Evolutionary conservation across 768 basidiomycete genomes (phyloP).

Genomic region (Lactarius deliciosus): DNA sequence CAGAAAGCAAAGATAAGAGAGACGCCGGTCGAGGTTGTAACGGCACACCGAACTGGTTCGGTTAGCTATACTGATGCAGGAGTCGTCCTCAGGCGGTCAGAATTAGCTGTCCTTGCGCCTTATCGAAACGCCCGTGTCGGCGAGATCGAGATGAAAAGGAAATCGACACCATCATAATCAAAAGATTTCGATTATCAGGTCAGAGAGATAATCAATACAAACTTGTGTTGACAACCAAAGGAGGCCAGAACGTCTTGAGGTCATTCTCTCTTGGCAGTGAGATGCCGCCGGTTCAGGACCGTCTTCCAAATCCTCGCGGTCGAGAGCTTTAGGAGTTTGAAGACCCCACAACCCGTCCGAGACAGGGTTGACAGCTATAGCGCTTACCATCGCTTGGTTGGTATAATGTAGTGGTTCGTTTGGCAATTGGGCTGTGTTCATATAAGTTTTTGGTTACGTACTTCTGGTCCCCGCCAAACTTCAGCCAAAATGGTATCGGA

Average conservation of each 20-base stretch:
- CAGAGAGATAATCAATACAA: neutral
- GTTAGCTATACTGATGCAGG: neutral
- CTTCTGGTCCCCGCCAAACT: no score
- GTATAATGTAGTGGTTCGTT: no score
- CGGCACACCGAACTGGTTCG: neutral
- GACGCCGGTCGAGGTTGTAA: neutral
- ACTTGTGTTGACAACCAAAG: neutral
- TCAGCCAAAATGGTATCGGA: neutral
- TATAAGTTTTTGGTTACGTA: no score
- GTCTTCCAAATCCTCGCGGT: neutral
- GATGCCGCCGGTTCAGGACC: neutral
- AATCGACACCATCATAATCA: neutral
- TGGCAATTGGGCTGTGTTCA: no score
- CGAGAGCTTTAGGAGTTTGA: neutral
- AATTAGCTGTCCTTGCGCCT: neutral
- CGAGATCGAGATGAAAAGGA: neutral
- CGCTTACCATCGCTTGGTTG: neutral
- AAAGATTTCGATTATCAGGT: neutral
- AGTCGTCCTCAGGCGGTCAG: neutral
- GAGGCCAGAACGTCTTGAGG: no score
- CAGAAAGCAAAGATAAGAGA: no score
- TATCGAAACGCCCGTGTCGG: neutral
- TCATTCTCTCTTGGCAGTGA: neutral
- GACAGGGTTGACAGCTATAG: neutral
- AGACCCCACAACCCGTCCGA: neutral